Evolutionary conservation across 192 early-diverging fungal genomes (phyloP).

Genomic region (Backusella liffmaniae): DNA sequence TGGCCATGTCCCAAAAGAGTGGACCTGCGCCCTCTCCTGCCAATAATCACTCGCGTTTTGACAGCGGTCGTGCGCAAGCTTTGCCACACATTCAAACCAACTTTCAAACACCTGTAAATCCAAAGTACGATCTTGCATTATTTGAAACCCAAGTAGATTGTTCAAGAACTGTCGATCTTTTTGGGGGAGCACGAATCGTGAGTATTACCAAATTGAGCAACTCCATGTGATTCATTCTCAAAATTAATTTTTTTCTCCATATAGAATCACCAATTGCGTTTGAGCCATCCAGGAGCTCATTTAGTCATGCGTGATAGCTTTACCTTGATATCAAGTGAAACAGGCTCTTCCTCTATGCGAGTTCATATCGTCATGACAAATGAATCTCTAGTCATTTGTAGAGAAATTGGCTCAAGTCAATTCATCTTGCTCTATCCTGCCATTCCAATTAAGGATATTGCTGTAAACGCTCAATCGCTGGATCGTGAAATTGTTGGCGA

Average conservation of each 20-base stretch:
- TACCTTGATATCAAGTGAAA: constrained; percentile 19
- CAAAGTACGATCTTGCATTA: neutral
- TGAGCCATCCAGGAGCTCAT: constrained; percentile 10
- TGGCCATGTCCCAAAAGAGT: constrained; percentile 40
- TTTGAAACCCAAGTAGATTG: constrained; percentile 45
- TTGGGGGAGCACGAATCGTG: constrained; percentile 52
- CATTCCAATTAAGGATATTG: constrained; percentile 43
- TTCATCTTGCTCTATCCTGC: constrained; percentile 47
- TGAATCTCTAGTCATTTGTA: constrained; percentile 34
- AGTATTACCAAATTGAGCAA: neutral
- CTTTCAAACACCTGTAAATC: neutral
- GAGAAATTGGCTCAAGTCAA: constrained; percentile 30
- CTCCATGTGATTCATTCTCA: neutral
- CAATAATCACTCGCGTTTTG: neutral
- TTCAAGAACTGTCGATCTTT: constrained; percentile 44
- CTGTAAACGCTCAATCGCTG: constrained; percentile 12
- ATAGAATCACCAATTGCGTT: constrained; percentile 27
- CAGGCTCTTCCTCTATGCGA: neutral
- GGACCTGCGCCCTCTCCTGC: neutral
- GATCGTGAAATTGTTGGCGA: constrained; percentile 21
- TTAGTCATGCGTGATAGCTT: constrained; percentile 26
- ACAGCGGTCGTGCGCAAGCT: neutral
- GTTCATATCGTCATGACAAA: constrained; percentile 41
- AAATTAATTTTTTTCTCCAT: neutral
- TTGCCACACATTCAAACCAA: constrained; percentile 14